Conservation (phyloP, 1,139 yeast species). For the Zhuliangozyma blackwelliae region DNA sequence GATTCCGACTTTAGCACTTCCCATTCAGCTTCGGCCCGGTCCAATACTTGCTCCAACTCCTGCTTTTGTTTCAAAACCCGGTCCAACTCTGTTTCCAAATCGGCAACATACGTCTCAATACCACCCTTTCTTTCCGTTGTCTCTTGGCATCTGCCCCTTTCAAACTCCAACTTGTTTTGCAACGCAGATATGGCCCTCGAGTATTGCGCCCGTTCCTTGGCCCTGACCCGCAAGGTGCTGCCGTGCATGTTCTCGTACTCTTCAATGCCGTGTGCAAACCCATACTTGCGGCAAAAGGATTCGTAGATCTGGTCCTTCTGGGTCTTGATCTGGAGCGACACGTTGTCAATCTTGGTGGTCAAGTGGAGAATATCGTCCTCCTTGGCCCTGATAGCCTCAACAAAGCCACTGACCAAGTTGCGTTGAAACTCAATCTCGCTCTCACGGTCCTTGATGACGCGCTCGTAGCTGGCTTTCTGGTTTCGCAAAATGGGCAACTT, state of each 20-base stretch:
- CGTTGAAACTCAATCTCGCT: constrained; percentile 54
- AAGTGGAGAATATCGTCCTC: constrained; percentile 23
- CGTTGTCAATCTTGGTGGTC: constrained; percentile 21
- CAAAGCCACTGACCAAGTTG: constrained; percentile 16
- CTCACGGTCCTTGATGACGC: constrained; percentile 50
- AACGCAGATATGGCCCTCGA: constrained; percentile 59
- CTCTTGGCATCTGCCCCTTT: constrained; percentile 51
- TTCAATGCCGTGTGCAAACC: constrained; percentile 48
- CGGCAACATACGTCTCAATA: constrained; percentile 28
- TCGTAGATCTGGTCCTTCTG: constrained; percentile 46
- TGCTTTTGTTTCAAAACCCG: constrained; percentile 27
- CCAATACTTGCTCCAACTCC: constrained; percentile 34
- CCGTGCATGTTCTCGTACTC: constrained; percentile 73
- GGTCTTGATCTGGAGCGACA: constrained; percentile 25
- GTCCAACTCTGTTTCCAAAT: constrained; percentile 30
- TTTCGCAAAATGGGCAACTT: constrained; percentile 49
- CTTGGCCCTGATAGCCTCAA: constrained; percentile 16
- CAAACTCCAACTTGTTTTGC: constrained; percentile 61
- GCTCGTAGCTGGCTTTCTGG: constrained; percentile 44
- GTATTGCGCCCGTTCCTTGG: constrained; percentile 61
- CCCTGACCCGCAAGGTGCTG: constrained; percentile 51
- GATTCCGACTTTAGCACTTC: constrained; percentile 43
- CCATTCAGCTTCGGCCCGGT: constrained; percentile 45
- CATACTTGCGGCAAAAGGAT: constrained; percentile 51
- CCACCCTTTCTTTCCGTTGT: constrained; percentile 41